Evolutionary conservation across 2,329 filamentous ascomycete genomes (phyloP).

Genomic region (Colletotrichum lindemuthianum): DNA sequence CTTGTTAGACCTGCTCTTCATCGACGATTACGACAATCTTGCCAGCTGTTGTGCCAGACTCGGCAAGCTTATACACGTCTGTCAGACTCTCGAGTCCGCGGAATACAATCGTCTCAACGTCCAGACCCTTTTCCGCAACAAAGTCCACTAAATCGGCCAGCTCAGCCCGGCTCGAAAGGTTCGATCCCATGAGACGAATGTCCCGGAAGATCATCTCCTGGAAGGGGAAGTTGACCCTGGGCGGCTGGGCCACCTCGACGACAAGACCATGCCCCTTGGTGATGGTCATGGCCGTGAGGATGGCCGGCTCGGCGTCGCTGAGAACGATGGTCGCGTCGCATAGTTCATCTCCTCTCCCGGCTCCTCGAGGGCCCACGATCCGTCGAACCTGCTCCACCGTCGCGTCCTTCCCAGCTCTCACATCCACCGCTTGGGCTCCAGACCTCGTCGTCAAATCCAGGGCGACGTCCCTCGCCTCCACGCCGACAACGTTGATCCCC

Average conservation of each 20-base stretch:
- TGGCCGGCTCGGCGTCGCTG: conserved; percentile 59
- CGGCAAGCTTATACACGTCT: conserved; percentile 60
- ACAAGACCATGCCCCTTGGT: conserved; percentile 68
- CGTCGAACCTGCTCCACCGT: conserved; percentile 58
- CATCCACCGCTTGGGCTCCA: conserved; percentile 65
- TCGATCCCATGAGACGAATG: conserved; percentile 58
- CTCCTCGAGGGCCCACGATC: conserved; percentile 52
- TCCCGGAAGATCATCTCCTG: conserved; percentile 64
- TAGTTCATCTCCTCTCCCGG: conserved; percentile 48
- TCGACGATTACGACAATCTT: conserved; percentile 67
- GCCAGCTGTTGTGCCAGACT: conserved; percentile 62
- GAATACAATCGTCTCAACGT: conserved; percentile 61
- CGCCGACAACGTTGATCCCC: conserved; percentile 77
- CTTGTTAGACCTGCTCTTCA: conserved; percentile 45
- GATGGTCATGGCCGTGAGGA: conserved; percentile 61
- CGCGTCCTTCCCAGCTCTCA: conserved; percentile 55
- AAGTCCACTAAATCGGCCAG: conserved; percentile 57
- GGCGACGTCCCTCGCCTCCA: conserved; percentile 71
- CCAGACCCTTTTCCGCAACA: conserved; percentile 57
- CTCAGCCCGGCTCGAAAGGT: conserved; percentile 54
- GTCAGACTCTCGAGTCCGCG: conserved; percentile 62
- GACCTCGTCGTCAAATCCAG: conserved; percentile 56
- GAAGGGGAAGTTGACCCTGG: conserved; percentile 49
- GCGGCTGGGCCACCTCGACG: conserved; percentile 66
- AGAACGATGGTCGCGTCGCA: conserved; percentile 62